Percentiles rank a stretch among this genome's conserved stretches.
phyloP scores from a whole-genome alignment of 1,284 basidiomycete species.

The Mycosarcoma mackinlayi region DNA sequence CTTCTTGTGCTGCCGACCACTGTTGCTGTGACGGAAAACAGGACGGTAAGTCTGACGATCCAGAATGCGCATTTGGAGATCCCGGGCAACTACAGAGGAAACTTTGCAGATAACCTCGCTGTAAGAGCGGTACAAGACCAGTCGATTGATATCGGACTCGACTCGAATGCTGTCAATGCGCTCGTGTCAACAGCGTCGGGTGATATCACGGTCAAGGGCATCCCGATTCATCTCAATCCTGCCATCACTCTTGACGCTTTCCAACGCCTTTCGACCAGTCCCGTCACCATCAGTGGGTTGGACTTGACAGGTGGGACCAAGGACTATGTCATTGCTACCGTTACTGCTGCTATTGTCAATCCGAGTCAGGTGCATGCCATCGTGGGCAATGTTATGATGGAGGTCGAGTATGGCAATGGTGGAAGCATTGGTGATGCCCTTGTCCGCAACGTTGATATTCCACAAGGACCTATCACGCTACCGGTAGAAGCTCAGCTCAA shows the following conservation, averaged over 20 bases:
- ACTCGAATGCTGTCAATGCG: slow-evolving; percentile 74
- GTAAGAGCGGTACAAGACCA: slow-evolving; percentile 75
- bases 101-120: slow-evolving; percentile 74
- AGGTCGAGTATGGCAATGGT: slow-evolving; percentile 73
- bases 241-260: slow-evolving; percentile 73
- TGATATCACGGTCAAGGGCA: slow-evolving; percentile 72
- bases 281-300: slow-evolving; percentile 74
- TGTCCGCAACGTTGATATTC: slow-evolving; percentile 39
- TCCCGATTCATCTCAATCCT: slow-evolving; percentile 76
- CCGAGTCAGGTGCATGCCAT: slow-evolving; percentile 77
- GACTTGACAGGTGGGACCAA: slow-evolving; percentile 79
- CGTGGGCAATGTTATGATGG: slow-evolving; percentile 76
- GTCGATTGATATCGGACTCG: slow-evolving; percentile 71
- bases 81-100: slow-evolving; percentile 72
- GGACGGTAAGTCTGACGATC: slow-evolving; percentile 75
- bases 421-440: slow-evolving; percentile 70
- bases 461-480: slow-evolving; percentile 71
- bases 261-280: slow-evolving; percentile 75
- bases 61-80: slow-evolving; percentile 76
- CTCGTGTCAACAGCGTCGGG: slow-evolving; percentile 78
- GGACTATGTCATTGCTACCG: slow-evolving; percentile 77
- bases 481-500: slow-evolving; percentile 76
- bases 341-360: slow-evolving; percentile 68
- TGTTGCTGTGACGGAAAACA: slow-evolving; percentile 75
- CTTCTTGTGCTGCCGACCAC: slow-evolving; percentile 75